Evolutionary conservation across 306 rosid species (phyloP), one percentile per base, ranked within the genome.

Genomic region (Gillenia trifoliata): DNA sequence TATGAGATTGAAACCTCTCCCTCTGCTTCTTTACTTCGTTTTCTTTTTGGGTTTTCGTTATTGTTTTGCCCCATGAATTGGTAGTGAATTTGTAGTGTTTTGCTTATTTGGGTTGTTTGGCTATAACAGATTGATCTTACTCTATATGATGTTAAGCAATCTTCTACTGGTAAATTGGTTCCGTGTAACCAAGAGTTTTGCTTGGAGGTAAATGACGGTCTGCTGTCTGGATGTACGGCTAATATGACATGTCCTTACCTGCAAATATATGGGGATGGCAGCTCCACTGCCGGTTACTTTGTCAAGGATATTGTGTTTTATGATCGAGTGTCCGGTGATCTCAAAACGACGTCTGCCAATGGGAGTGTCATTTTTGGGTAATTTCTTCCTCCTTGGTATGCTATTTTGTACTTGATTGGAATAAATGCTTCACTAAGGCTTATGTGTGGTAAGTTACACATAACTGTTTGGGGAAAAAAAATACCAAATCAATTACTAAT

Each of bases 261-360:
- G 55, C 97, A 90, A 91, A 87, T 90, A 82, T 94, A 91, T 73
- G 97, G 93, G 41, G 99, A 94, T 70, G 99, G 99, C 17, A 94
- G 91, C 87, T 91, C 97, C 71, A 92, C 96, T 76, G 97, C 99
- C 71, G 99, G 99, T 66, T 85, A 86, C 77, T 90, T 92, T 70
- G 89, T 94, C 29, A 92, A 83, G 75, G 99, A 94, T 83, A 13
- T 78, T 60, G 87, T 94, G 31, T 86, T 76, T 47, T 94, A 90
- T 86, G 92, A 88, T 61, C 90, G 83, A 57, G 96, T 94, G 16
- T 88, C 99, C 13, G 97, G 99, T 79, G 99, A 94, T 84, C 92
- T 88, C 63, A 28, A 90, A 79, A 91, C 98, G 71, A 81, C 89
- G 34, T 82, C 95, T 1, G 81, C 97, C 69, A 94, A 94, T 78